Conservation (phyloP, 1,284 basidiomycete species). For the Ustilago loliicola region DNA sequence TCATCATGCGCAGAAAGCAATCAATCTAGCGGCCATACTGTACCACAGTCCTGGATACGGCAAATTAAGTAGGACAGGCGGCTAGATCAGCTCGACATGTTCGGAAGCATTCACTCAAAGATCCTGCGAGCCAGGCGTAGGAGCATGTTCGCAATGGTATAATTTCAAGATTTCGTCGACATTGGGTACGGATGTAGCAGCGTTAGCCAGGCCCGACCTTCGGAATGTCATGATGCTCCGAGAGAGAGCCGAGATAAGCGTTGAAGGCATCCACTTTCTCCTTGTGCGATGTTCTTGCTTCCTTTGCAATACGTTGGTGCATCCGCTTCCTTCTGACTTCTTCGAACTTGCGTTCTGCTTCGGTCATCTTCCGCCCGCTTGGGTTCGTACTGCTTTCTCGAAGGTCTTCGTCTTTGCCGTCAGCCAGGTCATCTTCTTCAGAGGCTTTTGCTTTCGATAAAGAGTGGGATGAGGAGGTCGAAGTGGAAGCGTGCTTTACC, state of each 20-base stretch:
- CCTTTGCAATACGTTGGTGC: slow-evolving; percentile 81
- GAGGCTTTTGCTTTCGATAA: slow-evolving; percentile 19
- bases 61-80: no score
- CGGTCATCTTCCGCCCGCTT: slow-evolving; percentile 78
- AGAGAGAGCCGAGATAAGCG: slow-evolving; percentile 84
- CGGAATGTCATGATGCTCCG: slow-evolving; percentile 93
- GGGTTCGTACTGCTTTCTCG: slow-evolving; percentile 17
- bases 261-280: slow-evolving; percentile 91
- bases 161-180: background rate
- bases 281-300: slow-evolving; percentile 91
- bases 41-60: no score
- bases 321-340: slow-evolving; percentile 84
- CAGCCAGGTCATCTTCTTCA: background rate
- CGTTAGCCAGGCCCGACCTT: slow-evolving; percentile 75
- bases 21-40: no score
- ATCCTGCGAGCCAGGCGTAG: background rate
- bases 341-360: slow-evolving; percentile 89
- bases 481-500: slow-evolving; percentile 22
- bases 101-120: no score
- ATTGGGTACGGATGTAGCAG: background rate
- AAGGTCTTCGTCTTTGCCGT: slow-evolving; percentile 54
- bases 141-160: background rate
- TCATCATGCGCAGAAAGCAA: background rate
- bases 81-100: no score
- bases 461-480: slow-evolving; percentile 14